A percentile compares a stretch with the other conserved stretches of the same genome.
phyloP scores from a whole-genome alignment of 2,329 filamentous ascomycete species.

The Pseudopithomyces maydicus region DNA sequence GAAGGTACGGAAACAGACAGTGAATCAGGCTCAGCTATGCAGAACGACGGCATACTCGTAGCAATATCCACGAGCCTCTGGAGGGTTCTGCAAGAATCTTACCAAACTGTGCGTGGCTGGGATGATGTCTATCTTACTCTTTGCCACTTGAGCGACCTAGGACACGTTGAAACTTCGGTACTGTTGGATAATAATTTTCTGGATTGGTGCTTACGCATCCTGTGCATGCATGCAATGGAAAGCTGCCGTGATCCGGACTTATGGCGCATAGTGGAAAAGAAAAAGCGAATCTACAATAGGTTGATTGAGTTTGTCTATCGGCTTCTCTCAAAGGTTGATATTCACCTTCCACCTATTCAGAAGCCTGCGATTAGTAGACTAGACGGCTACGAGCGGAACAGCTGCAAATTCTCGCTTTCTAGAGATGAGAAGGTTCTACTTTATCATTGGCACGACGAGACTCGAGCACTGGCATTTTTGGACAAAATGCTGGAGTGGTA shows the following conservation, averaged over 20 bases:
- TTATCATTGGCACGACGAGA: constrained; percentile 33
- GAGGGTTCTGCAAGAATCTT: constrained; percentile 27
- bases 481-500: constrained; percentile 44
- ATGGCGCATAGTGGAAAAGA: constrained; percentile 38
- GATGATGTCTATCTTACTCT: constrained; percentile 43
- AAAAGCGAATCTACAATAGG: constrained; percentile 34
- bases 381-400: constrained; percentile 23
- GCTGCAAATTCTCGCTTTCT: constrained; percentile 35
- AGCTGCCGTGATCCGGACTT: constrained; percentile 26
- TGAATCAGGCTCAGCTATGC: constrained; percentile 20
- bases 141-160: constrained; percentile 34
- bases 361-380: constrained; percentile 18
- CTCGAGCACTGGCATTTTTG: constrained; percentile 35
- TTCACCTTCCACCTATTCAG: constrained; percentile 17
- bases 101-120: constrained; percentile 34
- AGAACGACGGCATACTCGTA: constrained; percentile 22
- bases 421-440: constrained; percentile 26
- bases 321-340: constrained; percentile 35
- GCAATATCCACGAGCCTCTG: constrained; percentile 25
- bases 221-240: constrained; percentile 33
- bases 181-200: constrained; percentile 35
- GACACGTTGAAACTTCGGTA: constrained; percentile 31
- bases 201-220: constrained; percentile 32
- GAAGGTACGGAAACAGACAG: constrained; percentile 35
- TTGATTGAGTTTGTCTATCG: constrained; percentile 36